phyloP scores from a whole-genome alignment of 202 grass and related monocot genomes.

The Tripidium arundinaceum region DNA sequence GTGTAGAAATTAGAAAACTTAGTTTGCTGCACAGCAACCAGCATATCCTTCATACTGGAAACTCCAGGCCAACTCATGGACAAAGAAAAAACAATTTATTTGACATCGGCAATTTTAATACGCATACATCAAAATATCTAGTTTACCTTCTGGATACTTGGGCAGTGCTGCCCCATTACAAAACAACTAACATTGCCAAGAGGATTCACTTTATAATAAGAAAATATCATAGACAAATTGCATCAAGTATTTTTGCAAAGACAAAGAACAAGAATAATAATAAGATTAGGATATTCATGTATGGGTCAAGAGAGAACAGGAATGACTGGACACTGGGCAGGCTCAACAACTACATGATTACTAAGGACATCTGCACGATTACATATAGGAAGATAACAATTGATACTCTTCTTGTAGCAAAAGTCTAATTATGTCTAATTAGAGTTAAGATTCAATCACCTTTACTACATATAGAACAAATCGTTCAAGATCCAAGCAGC shows the following conservation, averaged over 20 bases:
- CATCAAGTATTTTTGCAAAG: not conserved
- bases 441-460: constrained; percentile 38
- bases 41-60: not conserved
- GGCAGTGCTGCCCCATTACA: not conserved
- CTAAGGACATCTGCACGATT: not conserved
- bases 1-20: not conserved
- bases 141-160: not conserved
- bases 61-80: not conserved
- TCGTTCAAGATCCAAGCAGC: constrained; percentile 81
- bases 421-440: not conserved
- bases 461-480: constrained; percentile 90
- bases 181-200: not conserved
- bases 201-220: not conserved
- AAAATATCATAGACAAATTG: not conserved
- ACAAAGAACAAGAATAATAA: not conserved
- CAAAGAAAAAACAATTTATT: constrained; percentile 8
- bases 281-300: not conserved
- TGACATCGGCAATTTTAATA: not conserved
- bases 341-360: not conserved
- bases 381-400: not conserved
- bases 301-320: not conserved
- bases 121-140: not conserved
- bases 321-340: not conserved
- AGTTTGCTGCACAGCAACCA: not conserved
- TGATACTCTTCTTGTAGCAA: not conserved